Conservation (phyloP, 2,329 filamentous ascomycete genomes). For the Tolypocladium ophioglossoides region DNA sequence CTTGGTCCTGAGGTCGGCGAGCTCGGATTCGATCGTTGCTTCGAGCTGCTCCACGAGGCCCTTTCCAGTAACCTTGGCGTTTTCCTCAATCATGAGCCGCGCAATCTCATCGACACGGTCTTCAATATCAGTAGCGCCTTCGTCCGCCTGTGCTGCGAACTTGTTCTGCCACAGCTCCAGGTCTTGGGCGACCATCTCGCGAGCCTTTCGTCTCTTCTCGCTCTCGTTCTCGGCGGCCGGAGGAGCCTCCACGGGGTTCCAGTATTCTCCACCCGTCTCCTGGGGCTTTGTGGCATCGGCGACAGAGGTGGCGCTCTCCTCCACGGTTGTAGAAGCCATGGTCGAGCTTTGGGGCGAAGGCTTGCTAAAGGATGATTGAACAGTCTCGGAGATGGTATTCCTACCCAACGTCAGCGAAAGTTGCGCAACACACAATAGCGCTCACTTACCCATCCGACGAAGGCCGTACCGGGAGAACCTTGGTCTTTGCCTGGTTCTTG, state of each 20-base stretch:
- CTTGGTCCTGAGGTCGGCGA: slow-evolving; percentile 53
- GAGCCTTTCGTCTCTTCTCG: slow-evolving; percentile 45
- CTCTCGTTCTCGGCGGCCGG: slow-evolving; percentile 36
- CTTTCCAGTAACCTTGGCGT: slow-evolving; percentile 55
- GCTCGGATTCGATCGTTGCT: slow-evolving; percentile 51
- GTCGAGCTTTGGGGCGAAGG: slow-evolving; percentile 19
- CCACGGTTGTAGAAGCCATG: slow-evolving; percentile 18
- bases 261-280: slow-evolving; percentile 11
- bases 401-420: neutral
- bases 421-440: neutral
- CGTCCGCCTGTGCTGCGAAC: slow-evolving; percentile 75
- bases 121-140: slow-evolving; percentile 66
- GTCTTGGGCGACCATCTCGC: slow-evolving; percentile 64
- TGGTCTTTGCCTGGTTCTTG: slow-evolving; percentile 29
- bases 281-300: slow-evolving; percentile 17
- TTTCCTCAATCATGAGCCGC: slow-evolving; percentile 45
- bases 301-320: slow-evolving; percentile 6
- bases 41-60: slow-evolving; percentile 60
- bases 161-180: slow-evolving; percentile 80
- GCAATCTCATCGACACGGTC: slow-evolving; percentile 51
- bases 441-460: neutral
- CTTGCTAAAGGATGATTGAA: slow-evolving; percentile 23
- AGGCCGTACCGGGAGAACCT: slow-evolving; percentile 13
- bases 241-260: slow-evolving; percentile 30
- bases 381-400: slow-evolving; percentile 10